Evolutionary conservation across 306 rosid species (phyloP), one percentile per base, ranked within the genome.

Genomic region (Casuarina glauca): DNA sequence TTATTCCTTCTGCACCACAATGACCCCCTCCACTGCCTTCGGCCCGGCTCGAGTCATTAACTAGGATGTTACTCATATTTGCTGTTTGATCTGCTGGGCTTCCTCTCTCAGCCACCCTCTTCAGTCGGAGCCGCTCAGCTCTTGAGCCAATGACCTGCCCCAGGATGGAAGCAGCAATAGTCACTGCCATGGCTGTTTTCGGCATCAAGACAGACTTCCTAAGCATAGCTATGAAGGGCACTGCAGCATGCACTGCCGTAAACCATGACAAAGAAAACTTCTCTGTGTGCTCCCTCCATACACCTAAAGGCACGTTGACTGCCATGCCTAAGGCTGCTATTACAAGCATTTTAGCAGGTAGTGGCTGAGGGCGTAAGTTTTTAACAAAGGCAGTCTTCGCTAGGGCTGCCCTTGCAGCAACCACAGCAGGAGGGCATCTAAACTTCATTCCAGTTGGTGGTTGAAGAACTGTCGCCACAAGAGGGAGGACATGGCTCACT

Each of bases 331-430:
- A 57, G 26, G 91, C 96, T 4, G 94, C 96, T 79, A 91, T 89
- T 39, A 74, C 93, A n/a, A 93, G 90, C 91, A 93, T 80, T 88
- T 93, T 93, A 41, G 86, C 84, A 79, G 96, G 96, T 76, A 91
- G 93, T 43, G 96, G 96, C 81, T 91, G 97, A 6, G 96, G 97
- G 4, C 94, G 94, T 82, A 93, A 66, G 81, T 86, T 89, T 82
- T 91, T 93, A 9, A 91, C 94, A 19, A 91, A 77, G 38, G 93
- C 84, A 1, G 97, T 93, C 42, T 91, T 91, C 32, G 96, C 90
- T 6, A 93, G 96, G 82, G 97, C 90, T 15, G 97, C 97, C 84
- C 97, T 87, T 15, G 97, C 97, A 26, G 94, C 93, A 81, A 93
- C 90, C 57, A 93, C 81, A 32, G 97, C 91, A 13, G 94, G 87